Percentiles rank a stretch among this genome's conserved stretches.
phyloP scores from a whole-genome alignment of 2,329 filamentous ascomycete species.

The Lachnellula suecica region DNA sequence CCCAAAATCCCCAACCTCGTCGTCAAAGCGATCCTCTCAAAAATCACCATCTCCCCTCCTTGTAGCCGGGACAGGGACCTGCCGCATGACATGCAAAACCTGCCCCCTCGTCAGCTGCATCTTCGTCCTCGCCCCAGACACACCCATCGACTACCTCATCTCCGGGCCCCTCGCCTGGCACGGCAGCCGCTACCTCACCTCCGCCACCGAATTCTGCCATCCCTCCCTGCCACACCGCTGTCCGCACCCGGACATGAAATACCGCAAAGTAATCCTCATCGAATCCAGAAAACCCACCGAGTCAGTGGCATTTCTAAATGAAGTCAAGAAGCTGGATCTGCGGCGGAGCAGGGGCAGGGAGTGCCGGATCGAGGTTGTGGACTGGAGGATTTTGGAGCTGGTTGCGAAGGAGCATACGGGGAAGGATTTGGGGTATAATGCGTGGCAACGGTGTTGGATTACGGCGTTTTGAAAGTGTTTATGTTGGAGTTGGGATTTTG shows the following conservation, averaged over 20 bases:
- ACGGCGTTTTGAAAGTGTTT: constrained; percentile 1
- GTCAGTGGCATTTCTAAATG: constrained; percentile 29
- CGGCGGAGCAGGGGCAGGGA: constrained; percentile 26
- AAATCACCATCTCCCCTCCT: neutral
- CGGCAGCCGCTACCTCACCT: constrained; percentile 18
- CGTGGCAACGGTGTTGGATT: constrained; percentile 18
- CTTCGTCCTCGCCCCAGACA: constrained; percentile 28
- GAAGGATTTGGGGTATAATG: constrained; percentile 25
- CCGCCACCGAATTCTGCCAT: constrained; percentile 9
- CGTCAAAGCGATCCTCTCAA: neutral
- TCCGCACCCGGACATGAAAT: constrained; percentile 16
- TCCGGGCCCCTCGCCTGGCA: constrained; percentile 24
- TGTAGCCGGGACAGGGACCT: constrained; percentile 14
- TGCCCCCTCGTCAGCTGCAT: constrained; percentile 22
- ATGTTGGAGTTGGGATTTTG: neutral
- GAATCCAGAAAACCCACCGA: constrained; percentile 31
- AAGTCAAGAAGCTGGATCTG: constrained; percentile 24
- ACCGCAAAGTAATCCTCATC: constrained; percentile 34
- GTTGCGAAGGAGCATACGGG: constrained; percentile 41
- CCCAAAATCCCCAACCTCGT: neutral
- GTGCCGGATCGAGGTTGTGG: constrained; percentile 35
- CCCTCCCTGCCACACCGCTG: constrained; percentile 16
- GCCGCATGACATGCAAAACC: constrained; percentile 1
- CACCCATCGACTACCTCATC: constrained; percentile 18
- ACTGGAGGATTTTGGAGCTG: constrained; percentile 41